A percentile compares a stretch with the other conserved stretches of the same genome.
These are phyloP conservation scores for Aquanectria penicillioides DNA, from an alignment of 2,329 filamentous ascomycete genomes.

Conservation along the genomic window DNA sequence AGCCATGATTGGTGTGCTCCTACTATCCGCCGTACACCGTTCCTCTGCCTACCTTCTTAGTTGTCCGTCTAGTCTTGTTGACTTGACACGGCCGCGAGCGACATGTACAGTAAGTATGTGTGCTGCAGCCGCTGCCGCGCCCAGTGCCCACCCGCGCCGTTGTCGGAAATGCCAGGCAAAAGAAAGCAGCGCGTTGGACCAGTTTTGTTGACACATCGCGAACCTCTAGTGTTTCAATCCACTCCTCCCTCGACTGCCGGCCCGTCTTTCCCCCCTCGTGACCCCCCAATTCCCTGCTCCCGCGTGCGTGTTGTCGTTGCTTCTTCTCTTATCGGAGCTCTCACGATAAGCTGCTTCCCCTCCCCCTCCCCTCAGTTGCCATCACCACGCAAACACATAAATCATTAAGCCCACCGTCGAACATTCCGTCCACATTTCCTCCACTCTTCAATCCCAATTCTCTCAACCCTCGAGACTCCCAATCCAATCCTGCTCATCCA, in stretches of 20 bases:
- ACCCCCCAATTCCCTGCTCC: neutral
- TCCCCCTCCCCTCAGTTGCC: constrained; percentile 9
- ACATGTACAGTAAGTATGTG: neutral
- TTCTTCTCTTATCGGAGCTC: constrained; percentile 16
- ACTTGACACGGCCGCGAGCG: neutral
- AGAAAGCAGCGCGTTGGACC: constrained; percentile 16
- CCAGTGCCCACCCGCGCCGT: constrained; percentile 15
- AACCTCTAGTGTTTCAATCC: constrained; percentile 2
- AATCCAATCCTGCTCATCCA: neutral
- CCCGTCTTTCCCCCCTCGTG: no score
- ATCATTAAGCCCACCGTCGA: neutral
- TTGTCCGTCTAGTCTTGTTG: neutral
- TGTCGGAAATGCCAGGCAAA: constrained; percentile 24
- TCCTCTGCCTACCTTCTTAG: neutral
- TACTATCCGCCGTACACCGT: no score
- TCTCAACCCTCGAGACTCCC: no score
- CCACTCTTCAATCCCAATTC: neutral
- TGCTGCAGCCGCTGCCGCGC: constrained; percentile 11
- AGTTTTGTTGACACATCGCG: constrained; percentile 29
- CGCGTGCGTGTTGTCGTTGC: neutral
- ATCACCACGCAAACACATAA: constrained; percentile 17
- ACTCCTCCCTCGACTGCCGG: neutral
- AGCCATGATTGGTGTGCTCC: no score
- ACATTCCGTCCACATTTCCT: neutral
- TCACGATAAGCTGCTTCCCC: constrained; percentile 13